Conservation (phyloP, 805 yeast genomes). For the Torulaspora delbrueckii region DNA sequence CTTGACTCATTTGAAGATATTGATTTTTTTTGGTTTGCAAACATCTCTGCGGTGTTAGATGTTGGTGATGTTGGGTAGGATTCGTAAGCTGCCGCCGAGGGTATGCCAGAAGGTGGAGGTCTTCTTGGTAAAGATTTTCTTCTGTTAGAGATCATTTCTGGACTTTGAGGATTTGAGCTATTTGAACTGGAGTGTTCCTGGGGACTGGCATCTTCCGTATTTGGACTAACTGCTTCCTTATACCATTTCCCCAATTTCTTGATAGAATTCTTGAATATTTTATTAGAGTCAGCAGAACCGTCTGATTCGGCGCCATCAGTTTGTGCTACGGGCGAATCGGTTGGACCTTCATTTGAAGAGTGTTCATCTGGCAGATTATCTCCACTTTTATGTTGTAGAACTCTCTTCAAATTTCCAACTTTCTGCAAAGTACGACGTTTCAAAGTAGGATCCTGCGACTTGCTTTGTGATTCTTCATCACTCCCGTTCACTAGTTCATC, state of each 20-base stretch:
- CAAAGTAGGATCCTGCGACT: slow-evolving; percentile 4
- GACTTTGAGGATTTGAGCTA: slow-evolving; percentile 8
- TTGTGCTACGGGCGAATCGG: slow-evolving; percentile 17
- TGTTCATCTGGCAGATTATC: slow-evolving; percentile 28
- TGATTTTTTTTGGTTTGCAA: slow-evolving; percentile 24
- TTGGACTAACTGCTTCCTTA: slow-evolving; percentile 29
- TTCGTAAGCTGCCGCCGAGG: slow-evolving; percentile 5
- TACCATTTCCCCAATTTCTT: slow-evolving; percentile 69
- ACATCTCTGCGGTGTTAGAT: slow-evolving; percentile 28
- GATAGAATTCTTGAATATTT: slow-evolving; percentile 43
- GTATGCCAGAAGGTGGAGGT: slow-evolving; percentile 7
- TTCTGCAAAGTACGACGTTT: slow-evolving; percentile 19
- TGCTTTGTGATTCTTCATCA: slow-evolving; percentile 5
- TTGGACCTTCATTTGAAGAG: slow-evolving; percentile 19
- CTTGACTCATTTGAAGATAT: slow-evolving; percentile 16
- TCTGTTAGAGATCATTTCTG: slow-evolving; percentile 33
- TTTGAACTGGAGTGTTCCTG: slow-evolving; percentile 2
- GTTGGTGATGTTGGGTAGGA: slow-evolving; percentile 11
- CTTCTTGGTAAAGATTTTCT: slow-evolving; percentile 28
- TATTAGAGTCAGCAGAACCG: slow-evolving; percentile 33
- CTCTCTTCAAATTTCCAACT: slow-evolving; percentile 19
- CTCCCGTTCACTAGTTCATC: neutral
- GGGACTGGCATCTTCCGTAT: slow-evolving; percentile 3
- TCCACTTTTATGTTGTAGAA: slow-evolving; percentile 22
- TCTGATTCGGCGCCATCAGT: slow-evolving; percentile 18